Percentiles rank a stretch among this genome's conserved stretches.
phyloP scores from a whole-genome alignment of 495 filamentous ascomycete species.

The Chaetomium tenue region DNA sequence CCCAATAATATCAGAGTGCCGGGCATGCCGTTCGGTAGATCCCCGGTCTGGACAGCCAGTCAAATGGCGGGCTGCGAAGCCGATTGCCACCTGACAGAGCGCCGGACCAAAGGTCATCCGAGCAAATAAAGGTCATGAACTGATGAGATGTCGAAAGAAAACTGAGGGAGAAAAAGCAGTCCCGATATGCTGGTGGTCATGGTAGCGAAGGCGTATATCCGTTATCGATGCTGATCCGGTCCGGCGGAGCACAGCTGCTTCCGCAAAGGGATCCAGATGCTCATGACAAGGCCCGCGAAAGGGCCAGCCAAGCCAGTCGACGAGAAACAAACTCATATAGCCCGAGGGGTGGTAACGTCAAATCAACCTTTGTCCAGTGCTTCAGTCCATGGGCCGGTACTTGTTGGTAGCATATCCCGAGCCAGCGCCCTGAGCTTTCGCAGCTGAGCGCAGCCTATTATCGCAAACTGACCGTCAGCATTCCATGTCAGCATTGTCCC shows the following conservation, averaged over 20 bases:
- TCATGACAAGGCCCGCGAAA: slow-evolving; percentile 8
- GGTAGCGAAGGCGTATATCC: slow-evolving; percentile 27
- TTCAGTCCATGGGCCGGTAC: slow-evolving; percentile 70
- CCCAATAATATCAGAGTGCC: slow-evolving; percentile 28
- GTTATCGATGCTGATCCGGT: slow-evolving; percentile 32
- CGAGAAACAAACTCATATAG: slow-evolving; percentile 33
- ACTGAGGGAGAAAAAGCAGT: slow-evolving; percentile 32
- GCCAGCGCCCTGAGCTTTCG: slow-evolving; percentile 75
- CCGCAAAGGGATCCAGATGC: slow-evolving; percentile 10
- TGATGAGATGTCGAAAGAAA: slow-evolving; percentile 20
- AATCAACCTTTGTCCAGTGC: slow-evolving; percentile 24
- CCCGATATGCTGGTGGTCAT: slow-evolving; percentile 33
- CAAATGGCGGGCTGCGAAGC: background rate
- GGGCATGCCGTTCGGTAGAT: slow-evolving; percentile 40
- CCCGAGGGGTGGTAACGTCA: slow-evolving; percentile 27
- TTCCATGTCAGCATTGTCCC: slow-evolving; percentile 66
- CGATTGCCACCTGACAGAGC: slow-evolving; percentile 16
- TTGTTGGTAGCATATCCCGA: slow-evolving; percentile 59
- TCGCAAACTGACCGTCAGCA: slow-evolving; percentile 83
- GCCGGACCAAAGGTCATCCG: slow-evolving; percentile 23
- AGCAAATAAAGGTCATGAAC: slow-evolving; percentile 26
- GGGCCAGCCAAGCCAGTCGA: slow-evolving; percentile 27
- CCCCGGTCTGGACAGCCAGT: slow-evolving; percentile 13
- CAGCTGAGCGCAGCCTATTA: slow-evolving; percentile 94
- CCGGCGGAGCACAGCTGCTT: slow-evolving; percentile 16